A percentile compares a stretch with the other conserved stretches of the same genome.
These are phyloP conservation scores for Pleurotus tuoliensis DNA, from an alignment of 768 basidiomycete genomes.

Conservation along the genomic window DNA sequence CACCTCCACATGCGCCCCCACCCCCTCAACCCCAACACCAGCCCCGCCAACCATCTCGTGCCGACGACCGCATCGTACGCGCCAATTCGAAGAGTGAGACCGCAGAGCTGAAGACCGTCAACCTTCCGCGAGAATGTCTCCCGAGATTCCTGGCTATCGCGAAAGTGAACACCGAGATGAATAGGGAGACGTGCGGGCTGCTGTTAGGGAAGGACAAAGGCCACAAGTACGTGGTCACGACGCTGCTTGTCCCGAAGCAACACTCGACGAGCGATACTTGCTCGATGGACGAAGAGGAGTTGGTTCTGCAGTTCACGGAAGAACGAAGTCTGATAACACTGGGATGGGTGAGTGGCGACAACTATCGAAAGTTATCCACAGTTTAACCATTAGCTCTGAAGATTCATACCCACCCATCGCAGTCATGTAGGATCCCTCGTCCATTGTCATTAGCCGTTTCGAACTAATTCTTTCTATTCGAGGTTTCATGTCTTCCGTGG, in stretches of 20 bases:
- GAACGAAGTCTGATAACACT: slow-evolving; percentile 78
- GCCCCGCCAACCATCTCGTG: slow-evolving; percentile 12
- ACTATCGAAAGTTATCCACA: background rate
- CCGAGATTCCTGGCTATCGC: slow-evolving; percentile 76
- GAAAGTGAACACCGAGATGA: slow-evolving; percentile 68
- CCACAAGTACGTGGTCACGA: slow-evolving; percentile 68
- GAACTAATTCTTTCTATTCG: slow-evolving; percentile 4
- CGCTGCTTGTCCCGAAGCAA: slow-evolving; percentile 84
- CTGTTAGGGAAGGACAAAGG: slow-evolving; percentile 68
- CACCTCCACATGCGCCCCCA: slow-evolving; percentile 16
- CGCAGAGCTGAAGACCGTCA: slow-evolving; percentile 55
- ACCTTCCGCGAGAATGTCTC: slow-evolving; percentile 71
- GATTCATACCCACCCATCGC: slow-evolving; percentile 93
- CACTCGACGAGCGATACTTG: slow-evolving; percentile 89
- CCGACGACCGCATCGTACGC: slow-evolving; percentile 16
- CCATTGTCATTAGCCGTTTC: background rate
- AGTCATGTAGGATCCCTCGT: slow-evolving; percentile 58
- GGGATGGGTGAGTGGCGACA: slow-evolving; percentile 70
- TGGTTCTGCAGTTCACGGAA: slow-evolving; percentile 83
- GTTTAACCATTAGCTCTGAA: slow-evolving; percentile 22
- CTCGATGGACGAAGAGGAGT: slow-evolving; percentile 86
- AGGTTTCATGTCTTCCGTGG: slow-evolving; percentile 94
- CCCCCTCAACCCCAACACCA: slow-evolving; percentile 17
- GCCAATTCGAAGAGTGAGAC: slow-evolving; percentile 20
- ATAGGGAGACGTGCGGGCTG: slow-evolving; percentile 85